Evolutionary conservation across 257 asterid species (phyloP).

Genomic region (Cruciata laevipes): DNA sequence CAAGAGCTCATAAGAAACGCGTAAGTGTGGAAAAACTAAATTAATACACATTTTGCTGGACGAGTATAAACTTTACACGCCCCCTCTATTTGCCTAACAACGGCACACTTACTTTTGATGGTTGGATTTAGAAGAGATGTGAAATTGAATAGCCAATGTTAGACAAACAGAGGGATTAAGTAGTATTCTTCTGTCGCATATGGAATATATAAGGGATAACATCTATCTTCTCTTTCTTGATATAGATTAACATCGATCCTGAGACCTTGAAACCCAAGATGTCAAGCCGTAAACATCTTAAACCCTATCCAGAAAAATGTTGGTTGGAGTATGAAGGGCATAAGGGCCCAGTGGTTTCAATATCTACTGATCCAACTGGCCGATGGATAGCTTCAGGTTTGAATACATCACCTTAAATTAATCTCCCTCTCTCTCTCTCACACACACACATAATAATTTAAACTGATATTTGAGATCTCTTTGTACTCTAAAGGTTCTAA

Average conservation of each 20-base stretch:
- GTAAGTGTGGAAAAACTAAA: conserved; percentile 40
- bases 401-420: conserved; percentile 10
- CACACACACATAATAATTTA: background rate
- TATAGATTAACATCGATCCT: conserved; percentile 87
- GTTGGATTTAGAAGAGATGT: too few relatives aligned
- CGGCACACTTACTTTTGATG: too few relatives aligned
- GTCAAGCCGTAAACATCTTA: conserved; percentile 87
- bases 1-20: conserved; percentile 79
- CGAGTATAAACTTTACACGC: conserved; percentile 3
- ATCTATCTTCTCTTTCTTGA: background rate
- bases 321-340: conserved; percentile 96
- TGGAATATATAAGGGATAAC: background rate
- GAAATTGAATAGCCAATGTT: background rate
- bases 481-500: conserved; percentile 55
- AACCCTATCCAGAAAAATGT: conserved; percentile 84
- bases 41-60: background rate
- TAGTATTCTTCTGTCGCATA: background rate
- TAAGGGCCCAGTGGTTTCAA: conserved; percentile 71
- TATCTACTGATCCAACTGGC: conserved; percentile 72
- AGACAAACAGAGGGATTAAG: background rate
- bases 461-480: conserved; percentile 6
- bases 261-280: conserved; percentile 93
- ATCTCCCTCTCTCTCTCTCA: background rate
- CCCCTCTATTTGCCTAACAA: too few relatives aligned
- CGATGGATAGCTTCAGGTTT: conserved; percentile 98